Evolutionary conservation across 345 rosid genomes (phyloP).

Genomic region (Mangifera indica): DNA sequence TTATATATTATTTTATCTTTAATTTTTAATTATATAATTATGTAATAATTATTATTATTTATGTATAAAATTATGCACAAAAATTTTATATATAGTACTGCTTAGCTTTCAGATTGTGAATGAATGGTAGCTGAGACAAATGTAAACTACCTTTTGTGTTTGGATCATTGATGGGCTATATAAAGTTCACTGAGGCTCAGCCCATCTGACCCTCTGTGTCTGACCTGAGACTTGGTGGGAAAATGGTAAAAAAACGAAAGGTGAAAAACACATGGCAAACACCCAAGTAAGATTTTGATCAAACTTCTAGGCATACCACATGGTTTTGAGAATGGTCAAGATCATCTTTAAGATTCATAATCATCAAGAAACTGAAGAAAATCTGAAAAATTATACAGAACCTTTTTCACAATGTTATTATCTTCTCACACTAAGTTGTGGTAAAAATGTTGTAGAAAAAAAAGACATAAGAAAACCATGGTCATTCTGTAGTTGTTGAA

Average conservation of each 20-base stretch:
- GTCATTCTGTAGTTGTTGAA: slow-evolving; percentile 16
- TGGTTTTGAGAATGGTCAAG: background rate
- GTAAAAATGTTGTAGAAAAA: slow-evolving; percentile 15
- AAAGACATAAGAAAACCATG: slow-evolving; percentile 20
- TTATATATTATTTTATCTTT: no score
- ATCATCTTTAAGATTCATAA: background rate
- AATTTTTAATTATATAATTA: no score
- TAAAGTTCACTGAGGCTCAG: background rate
- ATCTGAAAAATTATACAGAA: background rate
- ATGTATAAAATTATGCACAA: no score
- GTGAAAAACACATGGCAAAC: background rate
- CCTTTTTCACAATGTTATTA: no score
- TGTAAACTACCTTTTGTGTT: no score
- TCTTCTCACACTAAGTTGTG: background rate
- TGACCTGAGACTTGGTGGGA: no score
- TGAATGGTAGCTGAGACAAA: no score
- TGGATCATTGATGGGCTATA: no score
- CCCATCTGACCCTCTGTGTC: background rate
- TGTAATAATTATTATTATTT: no score
- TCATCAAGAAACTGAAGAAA: slow-evolving; percentile 6
- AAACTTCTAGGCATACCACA: background rate
- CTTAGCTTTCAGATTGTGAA: no score
- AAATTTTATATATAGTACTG: no score
- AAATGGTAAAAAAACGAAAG: background rate
- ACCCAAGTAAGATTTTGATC: background rate